Base-by-base conservation (phyloP, 345 rosid genomes). In the Ricinus communis region DNA sequence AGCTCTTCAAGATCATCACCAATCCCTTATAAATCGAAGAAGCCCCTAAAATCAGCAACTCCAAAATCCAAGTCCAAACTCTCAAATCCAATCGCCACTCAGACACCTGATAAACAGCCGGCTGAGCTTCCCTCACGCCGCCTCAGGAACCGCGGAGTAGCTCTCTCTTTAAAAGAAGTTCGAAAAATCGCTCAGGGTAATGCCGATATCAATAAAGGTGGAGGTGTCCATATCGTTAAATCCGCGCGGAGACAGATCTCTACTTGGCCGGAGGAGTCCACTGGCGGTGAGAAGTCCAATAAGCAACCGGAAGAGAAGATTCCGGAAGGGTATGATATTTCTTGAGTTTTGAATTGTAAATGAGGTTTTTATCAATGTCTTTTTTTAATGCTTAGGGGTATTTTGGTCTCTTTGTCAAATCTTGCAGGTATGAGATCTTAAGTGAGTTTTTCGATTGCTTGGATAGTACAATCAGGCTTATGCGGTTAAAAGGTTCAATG, bases 371-470 rank as follows among this genome's bases (percentile, higher is more conserved):
- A 5, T 47, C 18, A 4, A 9, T n/a, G 52, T 15, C 27, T 25
- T 15, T 47, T 5, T 8, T 12, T 66, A 13, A 41, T 43, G 33
- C 50, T 10, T 19, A 30, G 25, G n/a, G 19, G 28, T 16, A 15
- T 62, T 21, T 62, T 31, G 19, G 5, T 43, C 12, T 1, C 14
- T 43, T 65, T 59, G n/a, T n/a, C n/a, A n/a, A n/a, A n/a, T 53
- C 53, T 31, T 2, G 59, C 76, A 94, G 97, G 72, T 85, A 84
- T 38, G 88, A 83, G 76, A 84, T 72, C 40, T 51, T 94, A 84
- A 82, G 74, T 0, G 82, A 85, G 80, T 91, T 88, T 77, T 94
- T 88, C 31, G 77, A 86, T 82, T 74, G 87, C 65, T 74, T 94
- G 76, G 92, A 88, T 53, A 85, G 86, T 59, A 76, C 91, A 33